A percentile compares a stretch with the other conserved stretches of the same genome.
Evolutionary conservation across 2,329 filamentous ascomycete species (phyloP).

Genomic region (Alternaria sp.): DNA sequence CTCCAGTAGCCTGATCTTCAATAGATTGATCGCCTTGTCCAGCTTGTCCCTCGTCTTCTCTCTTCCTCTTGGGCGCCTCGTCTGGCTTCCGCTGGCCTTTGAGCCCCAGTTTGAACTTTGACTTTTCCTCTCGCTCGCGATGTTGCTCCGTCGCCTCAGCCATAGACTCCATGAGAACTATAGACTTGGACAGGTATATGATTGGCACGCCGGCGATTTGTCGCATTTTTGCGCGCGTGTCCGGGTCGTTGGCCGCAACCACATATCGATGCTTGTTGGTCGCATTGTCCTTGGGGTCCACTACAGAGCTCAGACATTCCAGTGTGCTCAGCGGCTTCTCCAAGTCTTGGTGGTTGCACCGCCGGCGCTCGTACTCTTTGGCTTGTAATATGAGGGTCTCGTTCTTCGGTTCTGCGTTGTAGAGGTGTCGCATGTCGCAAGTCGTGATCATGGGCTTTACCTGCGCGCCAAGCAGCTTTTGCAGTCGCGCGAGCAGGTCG

Average conservation of each 20-base stretch:
- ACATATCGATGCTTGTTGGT: slow-evolving; percentile 82
- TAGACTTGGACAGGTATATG: slow-evolving; percentile 79
- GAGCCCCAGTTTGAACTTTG: slow-evolving; percentile 76
- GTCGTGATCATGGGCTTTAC: slow-evolving; percentile 87
- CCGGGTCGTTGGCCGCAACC: slow-evolving; percentile 75
- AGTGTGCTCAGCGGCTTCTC: slow-evolving; percentile 73
- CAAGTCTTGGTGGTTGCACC: slow-evolving; percentile 80
- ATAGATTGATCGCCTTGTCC: slow-evolving; percentile 25
- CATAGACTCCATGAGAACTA: slow-evolving; percentile 84
- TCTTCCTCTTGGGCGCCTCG: slow-evolving; percentile 47
- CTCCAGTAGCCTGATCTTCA: slow-evolving; percentile 29
- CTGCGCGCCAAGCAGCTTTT: slow-evolving; percentile 85
- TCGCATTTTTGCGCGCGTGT: slow-evolving; percentile 70
- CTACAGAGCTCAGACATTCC: slow-evolving; percentile 76
- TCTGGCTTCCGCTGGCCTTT: slow-evolving; percentile 55
- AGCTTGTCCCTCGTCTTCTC: slow-evolving; percentile 58
- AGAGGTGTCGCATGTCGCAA: slow-evolving; percentile 82
- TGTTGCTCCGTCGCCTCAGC: slow-evolving; percentile 69
- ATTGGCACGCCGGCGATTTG: slow-evolving; percentile 76
- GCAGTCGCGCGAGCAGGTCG: slow-evolving; percentile 77
- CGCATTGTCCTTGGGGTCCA: slow-evolving; percentile 76
- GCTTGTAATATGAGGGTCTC: slow-evolving; percentile 74
- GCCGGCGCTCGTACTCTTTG: slow-evolving; percentile 76
- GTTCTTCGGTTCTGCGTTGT: slow-evolving; percentile 65
- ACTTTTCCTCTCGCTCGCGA: slow-evolving; percentile 73